Base-by-base conservation (phyloP, 129 eudicot species). In the Ambrosia trifida region DNA sequence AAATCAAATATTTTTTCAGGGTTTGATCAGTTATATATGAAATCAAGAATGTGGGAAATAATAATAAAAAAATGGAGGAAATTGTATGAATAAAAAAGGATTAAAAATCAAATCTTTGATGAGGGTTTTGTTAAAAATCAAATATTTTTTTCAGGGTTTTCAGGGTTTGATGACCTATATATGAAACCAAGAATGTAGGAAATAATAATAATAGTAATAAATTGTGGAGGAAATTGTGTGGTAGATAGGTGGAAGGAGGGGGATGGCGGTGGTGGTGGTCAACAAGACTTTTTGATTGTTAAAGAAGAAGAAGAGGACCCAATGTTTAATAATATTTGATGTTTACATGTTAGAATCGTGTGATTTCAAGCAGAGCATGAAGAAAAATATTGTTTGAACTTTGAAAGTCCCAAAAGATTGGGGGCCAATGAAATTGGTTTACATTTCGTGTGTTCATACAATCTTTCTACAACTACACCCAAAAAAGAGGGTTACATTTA, bases 171-270 rank as follows among this genome's bases (percentile, higher is more conserved):
- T n/a, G n/a, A n/a, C n/a, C n/a, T n/a, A n/a, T n/a, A n/a, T n/a
- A n/a, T n/a, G n/a, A n/a, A n/a, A n/a, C n/a, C n/a, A n/a, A n/a
- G n/a, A n/a, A n/a, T n/a, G n/a, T n/a, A n/a, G n/a, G n/a, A n/a
- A n/a, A n/a, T n/a, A n/a, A n/a, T n/a, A n/a, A n/a, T n/a, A n/a
- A n/a, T n/a, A n/a, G n/a, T n/a, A n/a, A n/a, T n/a, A n/a, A n/a
- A n/a, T 35, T 52, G 40, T 58, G 65, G 74, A 79, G 84, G 85
- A 83, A 82, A 75, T 80, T 68, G 74, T 81, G 81, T 45, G 72
- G 84, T 73, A 88, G 79, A 70, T 85, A 63, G 72, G 78, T 81
- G 89, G 84, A 83, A 77, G 78, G 79, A 58, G 89, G 89, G 69
- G 70, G n/a, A n/a, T 20, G 58, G 72, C 13, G 41, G 64, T 11